These are phyloP conservation scores for Lactarius hengduanensis DNA, from an alignment of 768 basidiomycete species.

Conservation along the genomic window DNA sequence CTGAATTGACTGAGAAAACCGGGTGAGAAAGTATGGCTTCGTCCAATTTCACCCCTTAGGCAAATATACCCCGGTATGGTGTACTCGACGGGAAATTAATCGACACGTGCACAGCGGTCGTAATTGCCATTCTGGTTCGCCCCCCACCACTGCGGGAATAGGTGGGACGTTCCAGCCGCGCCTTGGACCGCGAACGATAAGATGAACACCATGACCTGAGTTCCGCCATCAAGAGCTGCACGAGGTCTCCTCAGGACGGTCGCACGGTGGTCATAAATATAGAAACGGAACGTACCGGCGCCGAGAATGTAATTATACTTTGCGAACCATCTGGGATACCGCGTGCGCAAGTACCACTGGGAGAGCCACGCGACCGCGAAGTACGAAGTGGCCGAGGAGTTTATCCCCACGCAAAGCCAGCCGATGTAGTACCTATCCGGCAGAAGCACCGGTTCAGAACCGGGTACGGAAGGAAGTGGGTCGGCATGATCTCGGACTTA, in stretches of 20 bases:
- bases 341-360: constrained; percentile 45
- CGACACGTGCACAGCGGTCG: constrained; percentile 25
- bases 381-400: constrained; percentile 45
- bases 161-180: constrained; percentile 46
- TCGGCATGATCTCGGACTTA: constrained; percentile 27
- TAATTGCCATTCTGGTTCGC: constrained; percentile 52
- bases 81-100: background rate
- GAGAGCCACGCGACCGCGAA: constrained; percentile 46
- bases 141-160: constrained; percentile 57
- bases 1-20: background rate
- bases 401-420: constrained; percentile 51
- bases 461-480: background rate
- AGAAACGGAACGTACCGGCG: constrained; percentile 30
- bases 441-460: background rate
- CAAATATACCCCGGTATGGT: background rate
- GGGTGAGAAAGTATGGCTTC: too few relatives aligned
- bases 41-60: too few relatives aligned
- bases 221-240: constrained; percentile 42
- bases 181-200: constrained; percentile 38
- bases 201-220: constrained; percentile 51
- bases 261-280: background rate
- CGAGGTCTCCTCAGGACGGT: background rate
- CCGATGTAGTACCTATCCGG: constrained; percentile 46
- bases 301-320: constrained; percentile 41
- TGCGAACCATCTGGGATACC: constrained; percentile 45